phyloP scores from a whole-genome alignment of 2,329 filamentous ascomycete species.

The Thielaviopsis ethacetica region DNA sequence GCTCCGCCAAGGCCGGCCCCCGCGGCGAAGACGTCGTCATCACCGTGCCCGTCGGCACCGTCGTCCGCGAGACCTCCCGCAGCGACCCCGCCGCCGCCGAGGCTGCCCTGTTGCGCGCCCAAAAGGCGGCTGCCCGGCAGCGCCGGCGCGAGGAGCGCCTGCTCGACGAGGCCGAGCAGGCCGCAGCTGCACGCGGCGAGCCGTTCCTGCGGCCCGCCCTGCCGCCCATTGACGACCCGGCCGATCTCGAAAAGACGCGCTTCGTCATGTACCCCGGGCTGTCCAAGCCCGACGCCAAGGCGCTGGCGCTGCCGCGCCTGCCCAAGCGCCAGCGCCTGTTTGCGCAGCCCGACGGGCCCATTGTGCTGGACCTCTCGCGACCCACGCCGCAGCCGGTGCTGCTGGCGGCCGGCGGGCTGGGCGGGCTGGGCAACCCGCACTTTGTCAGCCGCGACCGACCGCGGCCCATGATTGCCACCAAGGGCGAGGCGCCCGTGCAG shows the following conservation, averaged over 20 bases:
- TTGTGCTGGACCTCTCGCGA: constrained; percentile 55
- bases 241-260: constrained; percentile 44
- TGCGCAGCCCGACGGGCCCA: constrained; percentile 54
- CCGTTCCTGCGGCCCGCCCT: constrained; percentile 10
- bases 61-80: constrained; percentile 68
- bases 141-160: constrained; percentile 17
- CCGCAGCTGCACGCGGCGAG: constrained; percentile 9
- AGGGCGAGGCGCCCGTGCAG: constrained; percentile 62
- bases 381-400: constrained; percentile 74
- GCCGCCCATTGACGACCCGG: constrained; percentile 16
- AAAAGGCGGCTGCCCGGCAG: constrained; percentile 20
- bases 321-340: constrained; percentile 37
- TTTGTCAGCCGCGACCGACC: constrained; percentile 64
- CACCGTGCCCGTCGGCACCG: constrained; percentile 81
- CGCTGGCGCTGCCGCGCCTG: constrained; percentile 32
- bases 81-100: constrained; percentile 63
- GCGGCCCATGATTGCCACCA: constrained; percentile 75
- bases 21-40: constrained; percentile 78
- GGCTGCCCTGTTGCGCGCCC: constrained; percentile 20
- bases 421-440: constrained; percentile 84
- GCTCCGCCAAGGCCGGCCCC: constrained; percentile 55
- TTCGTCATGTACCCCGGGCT: constrained; percentile 80
- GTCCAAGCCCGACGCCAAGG: constrained; percentile 48
- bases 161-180: constrained; percentile 20
- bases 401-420: constrained; percentile 72